phyloP scores from a whole-genome alignment of 2,329 filamentous ascomycete species.

The Fulvia fulva region DNA sequence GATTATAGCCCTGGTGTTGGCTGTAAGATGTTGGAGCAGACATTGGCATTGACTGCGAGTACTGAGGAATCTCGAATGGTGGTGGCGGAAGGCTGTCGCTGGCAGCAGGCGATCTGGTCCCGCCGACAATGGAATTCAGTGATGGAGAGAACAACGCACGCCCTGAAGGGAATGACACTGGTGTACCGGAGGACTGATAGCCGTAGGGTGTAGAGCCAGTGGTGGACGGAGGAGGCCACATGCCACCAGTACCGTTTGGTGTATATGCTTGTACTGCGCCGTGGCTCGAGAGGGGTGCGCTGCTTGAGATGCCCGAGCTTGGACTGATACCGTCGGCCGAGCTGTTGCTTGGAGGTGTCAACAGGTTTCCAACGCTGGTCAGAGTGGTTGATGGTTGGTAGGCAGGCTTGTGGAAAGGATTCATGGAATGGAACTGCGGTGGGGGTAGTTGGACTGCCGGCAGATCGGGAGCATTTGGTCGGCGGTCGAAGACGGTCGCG shows the following conservation, averaged over 20 bases:
- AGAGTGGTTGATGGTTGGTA: constrained; percentile 38
- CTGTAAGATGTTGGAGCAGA: constrained; percentile 50
- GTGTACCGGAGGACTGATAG: constrained; percentile 44
- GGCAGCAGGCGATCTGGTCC: constrained; percentile 56
- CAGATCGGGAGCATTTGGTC: constrained; percentile 65
- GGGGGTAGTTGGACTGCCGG: constrained; percentile 67
- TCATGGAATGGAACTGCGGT: constrained; percentile 50
- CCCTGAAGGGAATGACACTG: constrained; percentile 45
- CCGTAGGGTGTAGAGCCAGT: constrained; percentile 57
- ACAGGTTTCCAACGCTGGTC: constrained; percentile 57
- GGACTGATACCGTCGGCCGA: constrained; percentile 60
- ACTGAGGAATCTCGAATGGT: constrained; percentile 62
- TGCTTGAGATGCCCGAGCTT: constrained; percentile 56
- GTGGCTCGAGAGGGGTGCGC: constrained; percentile 56
- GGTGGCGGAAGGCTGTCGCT: constrained; percentile 62
- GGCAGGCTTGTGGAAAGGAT: constrained; percentile 44
- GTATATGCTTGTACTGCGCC: constrained; percentile 54
- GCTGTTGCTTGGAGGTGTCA: constrained; percentile 60
- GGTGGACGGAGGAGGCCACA: constrained; percentile 51
- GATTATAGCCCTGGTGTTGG: constrained; percentile 38
- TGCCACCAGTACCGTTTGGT: constrained; percentile 54
- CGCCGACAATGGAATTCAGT: constrained; percentile 51
- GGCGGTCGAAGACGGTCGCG: constrained; percentile 65
- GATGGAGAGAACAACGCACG: constrained; percentile 57
- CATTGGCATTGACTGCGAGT: constrained; percentile 54